These are phyloP conservation scores for Peronospora destructor DNA, from an alignment of 352 stramenopile species.

Conservation along the genomic window DNA sequence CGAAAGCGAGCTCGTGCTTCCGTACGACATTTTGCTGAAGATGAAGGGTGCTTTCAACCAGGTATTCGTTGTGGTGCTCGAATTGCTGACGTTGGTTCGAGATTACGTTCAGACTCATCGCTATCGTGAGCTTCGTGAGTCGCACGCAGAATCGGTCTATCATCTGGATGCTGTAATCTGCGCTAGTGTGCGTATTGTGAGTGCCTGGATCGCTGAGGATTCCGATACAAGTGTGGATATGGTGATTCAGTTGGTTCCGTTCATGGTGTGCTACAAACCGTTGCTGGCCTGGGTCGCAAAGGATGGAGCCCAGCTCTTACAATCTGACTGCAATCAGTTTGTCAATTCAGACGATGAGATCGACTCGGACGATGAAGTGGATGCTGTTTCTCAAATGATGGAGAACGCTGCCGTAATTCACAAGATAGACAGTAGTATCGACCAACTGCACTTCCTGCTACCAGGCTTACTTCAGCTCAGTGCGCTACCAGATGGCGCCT, in stretches of 20 bases:
- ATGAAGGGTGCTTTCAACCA: slow-evolving; percentile 70
- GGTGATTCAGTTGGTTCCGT: slow-evolving; percentile 64
- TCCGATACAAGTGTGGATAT: slow-evolving; percentile 64
- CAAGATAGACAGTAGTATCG: slow-evolving; percentile 35
- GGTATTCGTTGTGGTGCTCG: slow-evolving; percentile 62
- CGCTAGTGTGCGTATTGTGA: slow-evolving; percentile 66
- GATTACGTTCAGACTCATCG: slow-evolving; percentile 72
- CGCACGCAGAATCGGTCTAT: slow-evolving; percentile 27
- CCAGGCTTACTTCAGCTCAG: slow-evolving; percentile 78
- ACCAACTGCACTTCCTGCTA: slow-evolving; percentile 76
- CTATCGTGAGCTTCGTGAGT: slow-evolving; percentile 42
- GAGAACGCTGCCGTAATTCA: slow-evolving; percentile 30
- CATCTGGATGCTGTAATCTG: slow-evolving; percentile 72
- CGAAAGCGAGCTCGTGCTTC: slow-evolving; percentile 38
- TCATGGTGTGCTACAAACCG: slow-evolving; percentile 73
- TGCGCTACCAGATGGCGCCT: slow-evolving; percentile 47
- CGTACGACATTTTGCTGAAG: slow-evolving; percentile 65
- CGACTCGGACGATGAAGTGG: slow-evolving; percentile 67
- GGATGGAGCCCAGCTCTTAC: slow-evolving; percentile 11
- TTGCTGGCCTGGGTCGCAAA: slow-evolving; percentile 18
- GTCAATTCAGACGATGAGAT: slow-evolving; percentile 63
- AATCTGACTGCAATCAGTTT: slow-evolving; percentile 17
- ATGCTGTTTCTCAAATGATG: slow-evolving; percentile 40
- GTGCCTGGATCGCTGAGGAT: slow-evolving; percentile 80
- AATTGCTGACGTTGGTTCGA: slow-evolving; percentile 55